Conservation (phyloP, 2,329 filamentous ascomycete genomes). For the Emydomyces testavorans region DNA sequence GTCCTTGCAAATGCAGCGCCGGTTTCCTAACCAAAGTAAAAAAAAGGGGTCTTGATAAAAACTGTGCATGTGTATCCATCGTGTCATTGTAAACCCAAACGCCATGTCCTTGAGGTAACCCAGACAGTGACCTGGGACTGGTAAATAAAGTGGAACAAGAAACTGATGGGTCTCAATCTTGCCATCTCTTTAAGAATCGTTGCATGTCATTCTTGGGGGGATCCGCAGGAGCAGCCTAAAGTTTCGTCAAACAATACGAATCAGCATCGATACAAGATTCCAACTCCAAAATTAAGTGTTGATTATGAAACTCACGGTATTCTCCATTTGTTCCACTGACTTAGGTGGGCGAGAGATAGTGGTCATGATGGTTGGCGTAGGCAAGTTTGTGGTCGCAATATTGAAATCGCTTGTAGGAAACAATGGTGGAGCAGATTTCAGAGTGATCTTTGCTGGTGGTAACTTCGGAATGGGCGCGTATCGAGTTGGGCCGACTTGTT, state of each 20-base stretch:
- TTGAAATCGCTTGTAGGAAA: constrained; percentile 46
- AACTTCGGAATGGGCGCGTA: constrained; percentile 52
- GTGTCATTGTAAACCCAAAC: not conserved
- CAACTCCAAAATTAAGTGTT: not conserved
- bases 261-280: not conserved
- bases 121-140: not conserved
- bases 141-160: not conserved
- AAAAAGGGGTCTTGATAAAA: not conserved
- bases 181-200: constrained; percentile 48
- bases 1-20: not conserved
- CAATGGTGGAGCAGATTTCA: constrained; percentile 39
- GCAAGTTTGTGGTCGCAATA: constrained; percentile 43
- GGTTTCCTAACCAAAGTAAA: not conserved
- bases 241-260: not conserved
- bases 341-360: constrained; percentile 39
- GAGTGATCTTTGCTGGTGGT: constrained; percentile 49
- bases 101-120: not conserved
- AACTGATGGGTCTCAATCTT: constrained; percentile 35
- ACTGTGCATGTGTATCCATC: not conserved
- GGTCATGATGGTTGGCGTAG: constrained; percentile 36
- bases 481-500: constrained; percentile 47
- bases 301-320: constrained; percentile 41
- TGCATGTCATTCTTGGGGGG: constrained; percentile 45
- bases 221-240: constrained; percentile 44
- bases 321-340: constrained; percentile 45